A percentile compares a stretch with the other conserved stretches of the same genome.
These are phyloP conservation scores for Trematosphaeria pertusa DNA, from an alignment of 2,329 filamentous ascomycete species.

Conservation along the genomic window DNA sequence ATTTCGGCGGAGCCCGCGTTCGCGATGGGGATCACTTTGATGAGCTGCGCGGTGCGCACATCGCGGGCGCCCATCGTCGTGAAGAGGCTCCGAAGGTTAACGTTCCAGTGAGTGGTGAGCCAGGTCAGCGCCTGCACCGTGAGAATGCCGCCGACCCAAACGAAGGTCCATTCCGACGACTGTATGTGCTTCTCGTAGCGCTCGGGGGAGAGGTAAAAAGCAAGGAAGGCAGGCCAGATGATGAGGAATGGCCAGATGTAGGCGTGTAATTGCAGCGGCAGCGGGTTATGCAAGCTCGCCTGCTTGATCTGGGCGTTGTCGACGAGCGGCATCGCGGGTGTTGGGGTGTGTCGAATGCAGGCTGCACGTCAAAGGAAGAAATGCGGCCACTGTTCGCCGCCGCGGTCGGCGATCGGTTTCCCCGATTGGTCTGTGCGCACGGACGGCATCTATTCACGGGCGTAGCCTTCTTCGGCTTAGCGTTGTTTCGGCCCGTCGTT, in stretches of 20 bases:
- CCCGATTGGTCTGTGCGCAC: conserved; percentile 7
- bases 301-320: conserved; percentile 89
- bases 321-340: conserved; percentile 69
- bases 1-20: conserved; percentile 93
- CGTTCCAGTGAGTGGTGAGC: conserved; percentile 98
- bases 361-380: conserved; percentile 19
- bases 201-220: conserved; percentile 81
- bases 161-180: conserved; percentile 97
- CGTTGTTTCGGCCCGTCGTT: background rate
- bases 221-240: conserved; percentile 89
- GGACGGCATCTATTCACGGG: background rate
- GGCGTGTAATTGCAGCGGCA: conserved; percentile 79
- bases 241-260: conserved; percentile 95
- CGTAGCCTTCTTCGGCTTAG: background rate
- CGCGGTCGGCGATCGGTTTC: conserved; percentile 4
- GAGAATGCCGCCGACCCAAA: conserved; percentile 88
- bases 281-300: conserved; percentile 86
- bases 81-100: conserved; percentile 82
- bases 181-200: conserved; percentile 91
- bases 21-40: conserved; percentile 89
- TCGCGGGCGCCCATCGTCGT: conserved; percentile 75
- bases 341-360: conserved; percentile 23
- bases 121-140: conserved; percentile 88
- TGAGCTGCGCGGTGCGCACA: conserved; percentile 77
- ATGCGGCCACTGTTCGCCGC: conserved; percentile 16